Evolutionary conservation across 441 rosid genomes (phyloP).

Genomic region (Adansonia gregorii): DNA sequence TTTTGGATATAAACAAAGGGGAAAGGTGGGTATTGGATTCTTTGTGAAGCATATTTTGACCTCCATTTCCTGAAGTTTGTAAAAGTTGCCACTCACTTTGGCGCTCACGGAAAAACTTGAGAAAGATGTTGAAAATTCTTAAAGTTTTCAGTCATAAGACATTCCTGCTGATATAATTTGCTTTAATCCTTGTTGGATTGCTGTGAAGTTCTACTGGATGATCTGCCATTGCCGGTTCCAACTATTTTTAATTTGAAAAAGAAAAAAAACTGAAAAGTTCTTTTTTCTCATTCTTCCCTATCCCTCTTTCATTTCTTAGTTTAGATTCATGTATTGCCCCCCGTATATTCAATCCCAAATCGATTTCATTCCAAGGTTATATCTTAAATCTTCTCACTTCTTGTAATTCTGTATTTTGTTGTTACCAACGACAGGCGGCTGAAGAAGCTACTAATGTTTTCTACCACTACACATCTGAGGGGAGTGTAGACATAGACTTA

Average conservation of each 20-base stretch:
- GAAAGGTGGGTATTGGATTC: conserved; percentile 68
- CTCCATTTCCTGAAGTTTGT: neutral
- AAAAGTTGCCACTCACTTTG: neutral
- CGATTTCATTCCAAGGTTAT: neutral
- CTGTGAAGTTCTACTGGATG: neutral
- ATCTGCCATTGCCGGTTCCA: neutral
- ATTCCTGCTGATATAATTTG: conserved; percentile 17
- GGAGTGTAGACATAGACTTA: conserved; percentile 80
- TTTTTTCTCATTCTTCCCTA: neutral
- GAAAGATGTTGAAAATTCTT: conserved; percentile 13
- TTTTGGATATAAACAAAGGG: conserved; percentile 97
- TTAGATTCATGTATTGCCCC: neutral
- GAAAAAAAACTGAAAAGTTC: neutral
- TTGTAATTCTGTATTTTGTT: conserved; percentile 23
- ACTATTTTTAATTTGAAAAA: neutral
- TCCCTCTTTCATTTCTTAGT: neutral
- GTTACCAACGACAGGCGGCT: conserved; percentile 69
- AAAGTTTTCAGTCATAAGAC: neutral
- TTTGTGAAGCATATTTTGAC: conserved; percentile 22
- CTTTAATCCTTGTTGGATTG: conserved; percentile 3
- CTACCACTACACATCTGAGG: conserved; percentile 92
- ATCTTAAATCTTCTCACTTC: conserved; percentile 5
- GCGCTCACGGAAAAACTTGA: neutral
- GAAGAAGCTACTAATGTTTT: conserved; percentile 81
- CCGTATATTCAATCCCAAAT: neutral